These are phyloP conservation scores for Byssothecium circinans DNA, from an alignment of 2,329 filamentous ascomycete species.

Conservation along the genomic window DNA sequence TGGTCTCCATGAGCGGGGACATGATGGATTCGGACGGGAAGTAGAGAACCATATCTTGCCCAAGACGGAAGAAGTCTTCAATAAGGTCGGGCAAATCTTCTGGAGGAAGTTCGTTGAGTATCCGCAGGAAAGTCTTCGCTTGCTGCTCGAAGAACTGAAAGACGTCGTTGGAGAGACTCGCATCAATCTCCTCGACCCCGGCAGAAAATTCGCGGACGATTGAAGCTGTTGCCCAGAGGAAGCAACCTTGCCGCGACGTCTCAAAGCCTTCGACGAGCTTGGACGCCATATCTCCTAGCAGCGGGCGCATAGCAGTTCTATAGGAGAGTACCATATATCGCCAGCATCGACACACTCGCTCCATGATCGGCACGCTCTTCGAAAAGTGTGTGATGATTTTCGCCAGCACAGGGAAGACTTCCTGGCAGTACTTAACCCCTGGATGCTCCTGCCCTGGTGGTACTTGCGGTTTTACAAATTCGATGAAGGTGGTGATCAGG, in stretches of 20 bases:
- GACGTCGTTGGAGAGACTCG: slow-evolving; percentile 80
- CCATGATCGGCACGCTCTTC: slow-evolving; percentile 82
- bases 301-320: slow-evolving; percentile 80
- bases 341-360: slow-evolving; percentile 94
- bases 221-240: slow-evolving; percentile 96
- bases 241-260: slow-evolving; percentile 86
- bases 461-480: slow-evolving; percentile 74
- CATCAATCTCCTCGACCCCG: slow-evolving; percentile 80
- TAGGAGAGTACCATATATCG: slow-evolving; percentile 97
- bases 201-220: slow-evolving; percentile 95
- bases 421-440: slow-evolving; percentile 93
- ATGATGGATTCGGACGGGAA: slow-evolving; percentile 83
- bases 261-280: slow-evolving; percentile 86
- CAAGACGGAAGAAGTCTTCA: slow-evolving; percentile 93
- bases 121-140: slow-evolving; percentile 83
- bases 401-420: slow-evolving; percentile 85
- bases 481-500: slow-evolving; percentile 86
- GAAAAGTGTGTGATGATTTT: slow-evolving; percentile 88
- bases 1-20: slow-evolving; percentile 75
- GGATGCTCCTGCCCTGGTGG: slow-evolving; percentile 73
- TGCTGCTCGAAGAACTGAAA: slow-evolving; percentile 96
- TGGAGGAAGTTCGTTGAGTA: slow-evolving; percentile 80
- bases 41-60: slow-evolving; percentile 89
- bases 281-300: slow-evolving; percentile 83
- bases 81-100: slow-evolving; percentile 80